phyloP scores from a whole-genome alignment of 176 grass and related monocot species.

The Aegilops tauschii region DNA sequence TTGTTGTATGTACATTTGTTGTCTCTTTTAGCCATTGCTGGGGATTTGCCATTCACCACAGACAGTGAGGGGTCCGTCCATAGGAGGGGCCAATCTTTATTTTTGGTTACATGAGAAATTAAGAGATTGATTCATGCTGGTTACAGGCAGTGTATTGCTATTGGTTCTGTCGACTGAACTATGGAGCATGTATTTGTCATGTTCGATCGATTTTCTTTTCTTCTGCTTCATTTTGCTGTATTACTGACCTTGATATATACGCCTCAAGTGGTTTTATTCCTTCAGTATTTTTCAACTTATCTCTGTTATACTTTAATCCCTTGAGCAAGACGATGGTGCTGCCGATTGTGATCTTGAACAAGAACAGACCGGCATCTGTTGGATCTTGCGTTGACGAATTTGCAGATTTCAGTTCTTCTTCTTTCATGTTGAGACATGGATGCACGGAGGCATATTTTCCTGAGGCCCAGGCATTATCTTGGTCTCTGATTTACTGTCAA shows the following conservation, averaged over 20 bases:
- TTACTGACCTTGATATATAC: neutral
- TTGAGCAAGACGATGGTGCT: neutral
- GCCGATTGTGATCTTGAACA: too few species aligned
- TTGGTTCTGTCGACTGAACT: constrained; percentile 5
- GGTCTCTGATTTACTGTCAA: too few species aligned
- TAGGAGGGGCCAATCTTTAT: neutral
- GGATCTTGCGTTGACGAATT: too few species aligned
- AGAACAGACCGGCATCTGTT: too few species aligned
- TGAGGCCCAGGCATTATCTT: too few species aligned
- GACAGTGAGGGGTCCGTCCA: neutral
- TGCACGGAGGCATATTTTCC: too few species aligned
- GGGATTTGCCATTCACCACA: constrained; percentile 20
- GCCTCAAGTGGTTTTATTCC: neutral
- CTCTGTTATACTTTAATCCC: neutral
- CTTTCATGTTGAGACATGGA: too few species aligned
- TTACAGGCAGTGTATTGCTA: constrained; percentile 21
- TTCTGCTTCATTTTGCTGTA: too few species aligned
- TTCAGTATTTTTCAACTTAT: neutral
- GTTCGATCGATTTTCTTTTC: constrained; percentile 20
- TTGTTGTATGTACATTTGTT: constrained; percentile 37
- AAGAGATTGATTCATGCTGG: neutral
- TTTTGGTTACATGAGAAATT: constrained; percentile 3
- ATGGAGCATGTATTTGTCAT: constrained; percentile 8
- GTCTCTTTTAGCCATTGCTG: constrained; percentile 27
- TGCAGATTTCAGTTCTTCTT: too few species aligned